Conservation (phyloP, 805 yeast species). For the Groenewaldozyma salmanticensis region DNA sequence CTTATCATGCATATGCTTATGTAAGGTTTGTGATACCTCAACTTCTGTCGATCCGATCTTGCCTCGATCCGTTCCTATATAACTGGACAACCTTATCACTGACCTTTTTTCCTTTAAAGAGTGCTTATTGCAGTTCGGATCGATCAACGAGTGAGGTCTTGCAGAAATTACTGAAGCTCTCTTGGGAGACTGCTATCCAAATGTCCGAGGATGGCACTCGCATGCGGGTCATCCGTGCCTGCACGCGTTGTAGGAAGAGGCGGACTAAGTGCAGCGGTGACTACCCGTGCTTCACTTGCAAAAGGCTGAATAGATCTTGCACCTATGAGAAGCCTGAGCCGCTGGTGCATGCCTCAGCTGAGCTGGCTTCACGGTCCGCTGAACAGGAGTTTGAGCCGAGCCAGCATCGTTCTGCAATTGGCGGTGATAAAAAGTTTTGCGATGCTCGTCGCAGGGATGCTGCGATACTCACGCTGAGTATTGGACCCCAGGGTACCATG, state of each 20-base stretch:
- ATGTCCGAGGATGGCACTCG: neutral
- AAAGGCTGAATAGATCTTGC: neutral
- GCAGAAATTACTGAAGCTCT: too few species aligned
- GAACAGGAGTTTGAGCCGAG: neutral
- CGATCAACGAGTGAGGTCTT: too few species aligned
- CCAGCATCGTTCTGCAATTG: neutral
- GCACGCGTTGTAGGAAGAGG: neutral
- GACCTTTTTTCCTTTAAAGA: too few species aligned
- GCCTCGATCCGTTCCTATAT: too few species aligned
- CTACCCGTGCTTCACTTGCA: neutral
- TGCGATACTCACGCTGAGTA: neutral
- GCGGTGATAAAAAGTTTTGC: neutral
- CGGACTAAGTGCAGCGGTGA: slow-evolving; percentile 2
- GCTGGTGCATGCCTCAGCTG: neutral
- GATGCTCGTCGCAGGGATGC: neutral
- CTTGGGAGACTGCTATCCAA: too few species aligned
- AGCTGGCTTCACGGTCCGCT: neutral
- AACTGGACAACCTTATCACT: too few species aligned
- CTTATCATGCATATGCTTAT: too few species aligned
- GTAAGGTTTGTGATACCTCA: too few species aligned
- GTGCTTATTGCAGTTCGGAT: too few species aligned
- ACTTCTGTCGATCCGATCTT: too few species aligned
- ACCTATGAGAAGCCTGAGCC: neutral
- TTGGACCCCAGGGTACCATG: neutral
- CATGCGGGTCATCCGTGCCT: neutral